These are phyloP conservation scores for Penicillium sp. DNA, from an alignment of 2,329 filamentous ascomycete genomes.

Conservation along the genomic window DNA sequence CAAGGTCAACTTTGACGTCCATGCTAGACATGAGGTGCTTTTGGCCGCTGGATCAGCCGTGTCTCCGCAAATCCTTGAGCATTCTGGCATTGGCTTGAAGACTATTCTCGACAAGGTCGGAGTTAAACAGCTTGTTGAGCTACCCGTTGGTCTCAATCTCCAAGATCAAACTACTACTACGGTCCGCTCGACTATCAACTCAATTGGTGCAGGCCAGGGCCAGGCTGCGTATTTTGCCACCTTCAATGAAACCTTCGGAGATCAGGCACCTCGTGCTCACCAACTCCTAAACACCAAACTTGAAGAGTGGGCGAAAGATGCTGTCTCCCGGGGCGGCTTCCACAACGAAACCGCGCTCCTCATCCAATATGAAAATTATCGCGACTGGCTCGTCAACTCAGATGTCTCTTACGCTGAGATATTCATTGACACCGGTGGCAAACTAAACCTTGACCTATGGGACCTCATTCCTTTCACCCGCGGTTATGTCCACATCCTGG, in stretches of 20 bases:
- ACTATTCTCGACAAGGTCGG: conserved; percentile 17
- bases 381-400: conserved; percentile 28
- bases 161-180: conserved; percentile 33
- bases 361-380: conserved; percentile 31
- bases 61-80: conserved; percentile 30
- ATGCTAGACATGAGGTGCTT: conserved; percentile 29
- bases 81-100: conserved; percentile 31
- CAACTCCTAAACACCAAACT: conserved; percentile 28
- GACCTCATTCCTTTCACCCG: conserved; percentile 33
- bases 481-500: conserved; percentile 25
- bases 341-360: conserved; percentile 27
- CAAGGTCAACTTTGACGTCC: conserved; percentile 21
- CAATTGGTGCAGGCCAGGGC: conserved; percentile 23
- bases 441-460: conserved; percentile 31
- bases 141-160: conserved; percentile 33
- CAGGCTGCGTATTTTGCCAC: conserved; percentile 31
- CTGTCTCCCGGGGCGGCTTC: conserved; percentile 28
- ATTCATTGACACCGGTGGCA: conserved; percentile 28
- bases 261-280: conserved; percentile 16
- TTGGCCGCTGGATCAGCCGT: conserved; percentile 30
- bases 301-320: conserved; percentile 28
- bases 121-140: conserved; percentile 23
- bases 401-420: conserved; percentile 31
- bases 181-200: conserved; percentile 15
- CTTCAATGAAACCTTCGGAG: conserved; percentile 29